Percentiles rank a stretch among this genome's conserved stretches.
Conservation (phyloP, 2,329 filamentous ascomycete genomes). For the Aspergillus niger region DNA sequence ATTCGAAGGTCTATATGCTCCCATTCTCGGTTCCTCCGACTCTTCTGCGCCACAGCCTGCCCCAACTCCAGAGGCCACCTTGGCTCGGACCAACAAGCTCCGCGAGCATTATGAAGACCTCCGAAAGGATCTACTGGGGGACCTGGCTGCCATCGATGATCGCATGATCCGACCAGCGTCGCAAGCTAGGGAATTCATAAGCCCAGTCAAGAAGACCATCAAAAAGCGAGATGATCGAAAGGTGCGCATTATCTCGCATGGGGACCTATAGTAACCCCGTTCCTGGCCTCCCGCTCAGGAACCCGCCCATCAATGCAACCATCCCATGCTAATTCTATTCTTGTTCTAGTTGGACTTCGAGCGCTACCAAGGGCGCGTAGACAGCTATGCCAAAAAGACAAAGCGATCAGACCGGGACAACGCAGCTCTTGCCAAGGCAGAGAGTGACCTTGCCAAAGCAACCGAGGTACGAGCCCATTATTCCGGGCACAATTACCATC, state of each 20-base stretch:
- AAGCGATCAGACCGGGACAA: constrained; percentile 74
- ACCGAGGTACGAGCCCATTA: constrained; percentile 56
- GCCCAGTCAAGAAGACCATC: constrained; percentile 76
- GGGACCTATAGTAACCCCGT: neutral
- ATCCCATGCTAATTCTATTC: neutral
- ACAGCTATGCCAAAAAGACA: constrained; percentile 69
- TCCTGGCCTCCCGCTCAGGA: neutral
- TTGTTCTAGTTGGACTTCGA: constrained; percentile 71
- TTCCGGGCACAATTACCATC: neutral
- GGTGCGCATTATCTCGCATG: constrained; percentile 35
- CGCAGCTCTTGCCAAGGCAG: constrained; percentile 67
- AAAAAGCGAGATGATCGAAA: constrained; percentile 83
- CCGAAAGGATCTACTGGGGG: constrained; percentile 69
- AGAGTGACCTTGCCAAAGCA: constrained; percentile 67
- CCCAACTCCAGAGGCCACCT: constrained; percentile 62
- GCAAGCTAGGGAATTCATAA: constrained; percentile 67
- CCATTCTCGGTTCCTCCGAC: constrained; percentile 67
- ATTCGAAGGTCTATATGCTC: constrained; percentile 73
- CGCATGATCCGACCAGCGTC: constrained; percentile 70
- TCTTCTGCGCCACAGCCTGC: constrained; percentile 58
- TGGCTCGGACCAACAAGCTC: constrained; percentile 66
- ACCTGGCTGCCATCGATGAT: constrained; percentile 69
- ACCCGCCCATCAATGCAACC: neutral
- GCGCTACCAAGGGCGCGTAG: constrained; percentile 70
- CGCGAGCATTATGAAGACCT: constrained; percentile 70